Evolutionary conservation across 2,329 filamentous ascomycete genomes (phyloP).

Genomic region (Calonectria leucothoes): DNA sequence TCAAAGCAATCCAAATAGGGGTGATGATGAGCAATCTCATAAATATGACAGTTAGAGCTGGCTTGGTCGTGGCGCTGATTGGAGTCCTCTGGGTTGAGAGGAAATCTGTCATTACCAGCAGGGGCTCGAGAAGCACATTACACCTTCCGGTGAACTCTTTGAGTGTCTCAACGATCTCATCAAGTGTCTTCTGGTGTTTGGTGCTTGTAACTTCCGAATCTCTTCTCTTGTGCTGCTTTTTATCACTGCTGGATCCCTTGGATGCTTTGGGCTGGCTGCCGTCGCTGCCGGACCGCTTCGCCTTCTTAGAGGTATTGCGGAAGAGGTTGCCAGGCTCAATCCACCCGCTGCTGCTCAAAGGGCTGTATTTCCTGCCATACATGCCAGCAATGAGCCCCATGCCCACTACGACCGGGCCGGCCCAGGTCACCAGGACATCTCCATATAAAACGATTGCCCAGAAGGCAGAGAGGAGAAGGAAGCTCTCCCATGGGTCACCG

Average conservation of each 20-base stretch:
- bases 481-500: conserved; percentile 96
- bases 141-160: conserved; percentile 91
- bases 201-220: conserved; percentile 71
- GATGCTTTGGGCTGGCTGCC: conserved; percentile 38
- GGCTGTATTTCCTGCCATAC: conserved; percentile 91
- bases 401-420: conserved; percentile 86
- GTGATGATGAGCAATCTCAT: conserved; percentile 89
- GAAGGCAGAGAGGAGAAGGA: conserved; percentile 84
- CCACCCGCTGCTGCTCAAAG: conserved; percentile 87
- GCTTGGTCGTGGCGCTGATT: conserved; percentile 89
- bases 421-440: conserved; percentile 82
- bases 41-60: conserved; percentile 89
- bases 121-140: conserved; percentile 90
- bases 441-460: conserved; percentile 91
- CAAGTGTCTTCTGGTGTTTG: conserved; percentile 90
- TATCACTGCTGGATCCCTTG: conserved; percentile 35
- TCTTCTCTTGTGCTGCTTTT: conserved; percentile 55
- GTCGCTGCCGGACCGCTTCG: conserved; percentile 30
- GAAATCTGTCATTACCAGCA: conserved; percentile 91
- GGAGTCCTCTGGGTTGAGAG: conserved; percentile 90
- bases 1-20: conserved; percentile 87
- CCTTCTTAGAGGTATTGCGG: conserved; percentile 40
- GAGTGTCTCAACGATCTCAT: conserved; percentile 96
- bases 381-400: conserved; percentile 86
- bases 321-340: conserved; percentile 57